Evolutionary conservation across 129 eudicot genomes (phyloP).

Genomic region (Escallonia herrerae): DNA sequence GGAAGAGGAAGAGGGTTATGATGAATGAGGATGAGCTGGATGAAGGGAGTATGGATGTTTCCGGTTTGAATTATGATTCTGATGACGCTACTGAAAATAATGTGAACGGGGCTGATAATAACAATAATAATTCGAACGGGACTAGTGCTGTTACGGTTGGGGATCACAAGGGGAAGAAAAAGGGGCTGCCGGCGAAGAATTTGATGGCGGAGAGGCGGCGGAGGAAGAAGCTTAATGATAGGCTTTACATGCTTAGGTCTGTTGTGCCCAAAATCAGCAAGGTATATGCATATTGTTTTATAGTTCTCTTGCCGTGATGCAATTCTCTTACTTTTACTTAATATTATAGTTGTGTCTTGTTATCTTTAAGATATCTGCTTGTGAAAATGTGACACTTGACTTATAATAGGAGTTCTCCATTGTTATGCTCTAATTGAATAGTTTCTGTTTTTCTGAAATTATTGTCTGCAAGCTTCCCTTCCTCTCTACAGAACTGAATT

Average conservation of each 20-base stretch:
- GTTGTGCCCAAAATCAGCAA: slow-evolving; percentile 74
- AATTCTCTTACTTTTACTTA: too few species aligned
- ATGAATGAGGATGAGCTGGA: slow-evolving; percentile 27
- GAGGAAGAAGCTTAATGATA: slow-evolving; percentile 72
- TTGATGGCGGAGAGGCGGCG: slow-evolving; percentile 80
- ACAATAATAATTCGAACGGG: slow-evolving; percentile 25
- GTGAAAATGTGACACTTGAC: too few species aligned
- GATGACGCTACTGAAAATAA: slow-evolving; percentile 38
- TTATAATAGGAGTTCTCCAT: too few species aligned
- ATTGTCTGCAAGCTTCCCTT: too few species aligned
- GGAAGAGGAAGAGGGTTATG: slow-evolving; percentile 24
- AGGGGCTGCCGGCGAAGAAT: slow-evolving; percentile 68
- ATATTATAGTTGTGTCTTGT: too few species aligned
- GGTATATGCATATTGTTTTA: slow-evolving; percentile 20
- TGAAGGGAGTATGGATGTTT: slow-evolving; percentile 36
- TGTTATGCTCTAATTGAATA: too few species aligned
- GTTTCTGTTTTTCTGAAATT: too few species aligned
- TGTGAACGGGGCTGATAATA: slow-evolving; percentile 2
- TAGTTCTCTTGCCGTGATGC: neutral
- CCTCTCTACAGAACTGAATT: too few species aligned
- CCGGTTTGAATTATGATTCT: slow-evolving; percentile 57
- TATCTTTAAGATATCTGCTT: too few species aligned
- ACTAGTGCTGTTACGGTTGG: slow-evolving; percentile 15
- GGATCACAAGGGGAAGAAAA: slow-evolving; percentile 61
- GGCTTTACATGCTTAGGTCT: slow-evolving; percentile 75